These are phyloP conservation scores for Kwoniella bestiolae DNA, from an alignment of 768 basidiomycete genomes.

Conservation along the genomic window DNA sequence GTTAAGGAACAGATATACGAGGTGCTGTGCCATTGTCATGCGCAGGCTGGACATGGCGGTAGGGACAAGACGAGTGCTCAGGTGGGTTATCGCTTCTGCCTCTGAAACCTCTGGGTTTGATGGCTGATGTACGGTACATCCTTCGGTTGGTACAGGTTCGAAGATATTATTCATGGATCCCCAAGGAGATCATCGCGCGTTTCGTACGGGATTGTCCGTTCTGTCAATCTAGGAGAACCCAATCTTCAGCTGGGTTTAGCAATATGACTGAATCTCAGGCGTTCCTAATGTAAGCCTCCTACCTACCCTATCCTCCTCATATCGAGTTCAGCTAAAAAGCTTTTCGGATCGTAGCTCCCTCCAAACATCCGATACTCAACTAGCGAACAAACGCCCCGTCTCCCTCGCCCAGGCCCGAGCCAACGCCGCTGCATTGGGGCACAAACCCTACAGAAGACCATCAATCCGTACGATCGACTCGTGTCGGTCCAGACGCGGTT, in stretches of 20 bases:
- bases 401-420: conserved; percentile 28
- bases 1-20: conserved; percentile 78
- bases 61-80: conserved; percentile 73
- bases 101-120: too few relatives aligned
- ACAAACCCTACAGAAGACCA: conserved; percentile 22
- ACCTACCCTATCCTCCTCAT: too few relatives aligned
- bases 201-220: conserved; percentile 81
- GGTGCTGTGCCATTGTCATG: conserved; percentile 74
- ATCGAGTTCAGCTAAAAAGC: too few relatives aligned
- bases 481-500: conserved; percentile 24
- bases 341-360: conserved; percentile 20
- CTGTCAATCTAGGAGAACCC: conserved; percentile 63
- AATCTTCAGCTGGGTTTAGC: conserved; percentile 16
- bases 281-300: conserved; percentile 32
- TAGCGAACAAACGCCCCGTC: conserved; percentile 19
- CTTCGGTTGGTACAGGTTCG: conserved; percentile 66
- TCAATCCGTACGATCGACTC: conserved; percentile 22
- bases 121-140: too few relatives aligned
- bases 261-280: conserved; percentile 33
- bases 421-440: conserved; percentile 15
- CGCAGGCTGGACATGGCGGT: conserved; percentile 69
- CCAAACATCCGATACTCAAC: conserved; percentile 26
- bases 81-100: conserved; percentile 24
- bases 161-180: conserved; percentile 77
- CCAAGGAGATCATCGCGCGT: conserved; percentile 77